Conservation (phyloP, 140 eudicot species). For the Anethum foeniculum region DNA sequence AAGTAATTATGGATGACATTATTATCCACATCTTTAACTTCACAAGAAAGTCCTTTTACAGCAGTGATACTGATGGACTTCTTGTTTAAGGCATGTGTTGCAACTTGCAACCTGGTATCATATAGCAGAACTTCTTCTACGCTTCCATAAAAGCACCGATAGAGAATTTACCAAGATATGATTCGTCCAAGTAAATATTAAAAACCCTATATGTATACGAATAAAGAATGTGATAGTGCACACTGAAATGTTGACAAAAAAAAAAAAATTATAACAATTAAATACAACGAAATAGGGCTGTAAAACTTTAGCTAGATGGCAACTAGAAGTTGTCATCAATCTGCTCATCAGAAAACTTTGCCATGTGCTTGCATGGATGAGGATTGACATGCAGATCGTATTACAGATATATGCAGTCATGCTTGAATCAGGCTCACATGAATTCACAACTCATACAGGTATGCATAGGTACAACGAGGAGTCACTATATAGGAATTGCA, state of each 20-base stretch:
- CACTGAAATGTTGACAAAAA: neutral
- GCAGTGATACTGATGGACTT: neutral
- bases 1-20: neutral
- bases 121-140: neutral
- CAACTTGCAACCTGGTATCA: neutral
- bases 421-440: neutral
- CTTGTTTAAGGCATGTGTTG: neutral
- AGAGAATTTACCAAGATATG: neutral
- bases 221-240: neutral
- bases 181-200: neutral
- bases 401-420: neutral
- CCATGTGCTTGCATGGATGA: no score
- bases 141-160: neutral
- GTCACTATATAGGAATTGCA: neutral
- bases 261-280: neutral
- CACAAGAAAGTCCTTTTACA: neutral
- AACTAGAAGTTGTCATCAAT: neutral
- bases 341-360: no score
- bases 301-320: neutral
- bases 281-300: no score
- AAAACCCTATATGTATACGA: neutral
- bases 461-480: neutral
- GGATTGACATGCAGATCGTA: no score
- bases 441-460: neutral
- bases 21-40: neutral